These are phyloP conservation scores for Cystofilobasidium capitatum DNA, from an alignment of 768 basidiomycete species.

Conservation along the genomic window DNA sequence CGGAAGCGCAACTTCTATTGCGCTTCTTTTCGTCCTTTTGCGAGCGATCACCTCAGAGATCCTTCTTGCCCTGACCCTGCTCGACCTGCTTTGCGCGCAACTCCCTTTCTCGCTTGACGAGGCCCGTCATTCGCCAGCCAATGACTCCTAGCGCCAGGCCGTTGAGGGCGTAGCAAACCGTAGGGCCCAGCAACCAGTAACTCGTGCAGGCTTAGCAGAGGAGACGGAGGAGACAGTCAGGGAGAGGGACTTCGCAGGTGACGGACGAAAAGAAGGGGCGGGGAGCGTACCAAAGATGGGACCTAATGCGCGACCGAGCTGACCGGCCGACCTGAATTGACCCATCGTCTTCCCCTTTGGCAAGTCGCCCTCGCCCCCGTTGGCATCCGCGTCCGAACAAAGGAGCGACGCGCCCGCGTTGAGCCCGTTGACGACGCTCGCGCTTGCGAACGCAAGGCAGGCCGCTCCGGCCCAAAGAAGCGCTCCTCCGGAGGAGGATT, in stretches of 20 bases:
- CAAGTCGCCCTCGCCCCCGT: slow-evolving; percentile 45
- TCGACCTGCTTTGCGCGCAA: background rate
- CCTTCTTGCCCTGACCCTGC: background rate
- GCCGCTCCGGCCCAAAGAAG: slow-evolving; percentile 54
- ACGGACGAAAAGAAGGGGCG: background rate
- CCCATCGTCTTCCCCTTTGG: slow-evolving; percentile 67
- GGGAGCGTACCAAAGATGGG: slow-evolving; percentile 62
- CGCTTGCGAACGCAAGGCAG: slow-evolving; percentile 84
- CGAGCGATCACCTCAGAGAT: background rate
- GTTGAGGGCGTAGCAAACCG: slow-evolving; percentile 33
- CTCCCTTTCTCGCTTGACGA: slow-evolving; percentile 14
- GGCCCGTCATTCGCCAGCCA: background rate
- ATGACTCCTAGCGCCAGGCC: slow-evolving; percentile 28
- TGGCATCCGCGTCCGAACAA: slow-evolving; percentile 58
- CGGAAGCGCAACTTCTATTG: too few relatives aligned
- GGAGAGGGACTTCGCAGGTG: background rate
- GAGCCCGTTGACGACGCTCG: slow-evolving; percentile 87
- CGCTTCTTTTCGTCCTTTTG: too few relatives aligned
- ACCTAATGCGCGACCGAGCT: slow-evolving; percentile 84
- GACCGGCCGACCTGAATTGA: slow-evolving; percentile 80
- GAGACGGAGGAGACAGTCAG: background rate
- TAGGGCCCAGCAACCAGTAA: slow-evolving; percentile 39
- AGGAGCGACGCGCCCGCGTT: slow-evolving; percentile 85
- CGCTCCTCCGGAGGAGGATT: slow-evolving; percentile 32
- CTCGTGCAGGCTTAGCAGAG: slow-evolving; percentile 5